Percentiles rank a stretch among this genome's conserved stretches.
These are phyloP conservation scores for Colletotrichum gloeosporioides DNA, from an alignment of 2,329 filamentous ascomycete genomes.

Conservation along the genomic window DNA sequence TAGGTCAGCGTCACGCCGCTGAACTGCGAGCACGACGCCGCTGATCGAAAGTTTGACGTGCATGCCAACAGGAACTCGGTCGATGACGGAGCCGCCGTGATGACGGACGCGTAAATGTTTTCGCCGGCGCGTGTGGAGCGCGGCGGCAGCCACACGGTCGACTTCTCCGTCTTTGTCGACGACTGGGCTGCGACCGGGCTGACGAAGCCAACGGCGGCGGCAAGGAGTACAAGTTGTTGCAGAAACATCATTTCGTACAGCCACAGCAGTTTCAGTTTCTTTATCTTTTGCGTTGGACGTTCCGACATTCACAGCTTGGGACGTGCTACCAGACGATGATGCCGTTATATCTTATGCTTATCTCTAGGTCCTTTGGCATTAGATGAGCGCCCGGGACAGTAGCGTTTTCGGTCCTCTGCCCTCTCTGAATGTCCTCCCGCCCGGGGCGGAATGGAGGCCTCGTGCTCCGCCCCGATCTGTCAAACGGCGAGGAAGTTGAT, in stretches of 20 bases:
- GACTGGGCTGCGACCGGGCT: background rate
- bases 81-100: conserved; percentile 18
- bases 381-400: background rate
- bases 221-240: background rate
- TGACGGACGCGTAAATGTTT: conserved; percentile 15
- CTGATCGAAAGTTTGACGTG: conserved; percentile 3
- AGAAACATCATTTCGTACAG: background rate
- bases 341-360: background rate
- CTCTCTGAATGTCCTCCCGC: background rate
- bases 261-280: background rate
- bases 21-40: conserved; percentile 7
- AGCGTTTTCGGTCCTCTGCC: background rate
- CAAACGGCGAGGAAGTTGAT: background rate
- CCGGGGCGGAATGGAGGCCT: background rate
- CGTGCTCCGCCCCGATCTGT: background rate
- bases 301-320: background rate
- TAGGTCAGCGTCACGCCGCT: conserved; percentile 15
- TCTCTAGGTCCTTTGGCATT: background rate
- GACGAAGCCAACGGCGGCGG: background rate
- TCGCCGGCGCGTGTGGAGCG: background rate
- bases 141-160: conserved; percentile 16
- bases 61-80: conserved; percentile 10
- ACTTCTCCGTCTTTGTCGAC: background rate
- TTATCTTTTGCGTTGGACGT: background rate
- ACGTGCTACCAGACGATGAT: background rate